phyloP scores from a whole-genome alignment of 2,329 filamentous ascomycete genomes.

The Teratosphaeria gauchensis region DNA sequence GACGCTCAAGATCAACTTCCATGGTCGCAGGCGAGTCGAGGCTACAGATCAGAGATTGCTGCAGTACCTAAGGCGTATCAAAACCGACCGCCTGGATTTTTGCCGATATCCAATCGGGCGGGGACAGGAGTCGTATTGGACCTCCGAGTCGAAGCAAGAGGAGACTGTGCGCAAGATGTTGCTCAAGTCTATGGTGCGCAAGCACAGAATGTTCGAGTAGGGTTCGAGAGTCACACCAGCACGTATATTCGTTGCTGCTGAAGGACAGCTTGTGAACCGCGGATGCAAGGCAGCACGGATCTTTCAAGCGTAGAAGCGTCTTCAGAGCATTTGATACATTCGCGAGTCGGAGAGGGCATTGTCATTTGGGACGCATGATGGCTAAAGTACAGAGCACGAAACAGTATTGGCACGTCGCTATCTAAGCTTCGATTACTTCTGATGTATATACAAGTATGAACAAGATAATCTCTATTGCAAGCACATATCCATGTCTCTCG shows the following conservation, averaged over 20 bases:
- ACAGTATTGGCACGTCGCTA: not conserved
- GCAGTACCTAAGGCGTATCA: constrained; percentile 34
- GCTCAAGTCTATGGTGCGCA: constrained; percentile 27
- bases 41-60: constrained; percentile 34
- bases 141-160: constrained; percentile 26
- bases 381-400: not conserved
- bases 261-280: not conserved
- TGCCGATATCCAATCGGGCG: constrained; percentile 17
- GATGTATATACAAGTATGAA: not conserved
- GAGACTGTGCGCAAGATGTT: constrained; percentile 23
- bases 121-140: constrained; percentile 13
- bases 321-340: not conserved
- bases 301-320: not conserved
- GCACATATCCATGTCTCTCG: not conserved
- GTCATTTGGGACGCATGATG: not conserved
- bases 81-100: constrained; percentile 33
- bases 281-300: not conserved
- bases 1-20: constrained; percentile 33
- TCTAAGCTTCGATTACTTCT: not conserved
- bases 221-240: not conserved
- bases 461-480: not conserved
- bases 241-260: not conserved
- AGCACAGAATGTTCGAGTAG: constrained; percentile 26
- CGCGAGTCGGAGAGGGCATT: not conserved
- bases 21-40: constrained; percentile 28